Evolutionary conservation across 257 asterid genomes (phyloP).

Genomic region (Jaltomata sinuosa): DNA sequence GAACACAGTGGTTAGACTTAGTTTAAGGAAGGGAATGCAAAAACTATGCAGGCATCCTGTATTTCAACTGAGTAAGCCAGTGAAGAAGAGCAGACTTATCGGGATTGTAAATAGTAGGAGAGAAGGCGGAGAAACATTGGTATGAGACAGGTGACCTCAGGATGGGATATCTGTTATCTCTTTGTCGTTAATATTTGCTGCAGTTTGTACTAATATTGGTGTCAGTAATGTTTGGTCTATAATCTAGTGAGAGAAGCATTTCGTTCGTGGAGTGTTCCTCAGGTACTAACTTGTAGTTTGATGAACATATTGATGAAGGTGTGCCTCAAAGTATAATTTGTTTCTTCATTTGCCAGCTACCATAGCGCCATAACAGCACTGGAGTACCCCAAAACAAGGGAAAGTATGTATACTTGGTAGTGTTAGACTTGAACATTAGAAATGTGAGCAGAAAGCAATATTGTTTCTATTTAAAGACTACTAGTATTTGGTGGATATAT

Average conservation of each 20-base stretch:
- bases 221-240: slow-evolving; percentile 4
- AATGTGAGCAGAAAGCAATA: neutral
- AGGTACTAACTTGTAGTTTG: slow-evolving; percentile 9
- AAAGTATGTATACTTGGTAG: neutral
- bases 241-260: slow-evolving; percentile 7
- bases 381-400: neutral
- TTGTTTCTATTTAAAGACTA: neutral
- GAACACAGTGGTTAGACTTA: slow-evolving; percentile 35
- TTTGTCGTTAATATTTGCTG: neutral
- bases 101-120: slow-evolving; percentile 23
- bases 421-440: neutral
- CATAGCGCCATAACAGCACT: neutral
- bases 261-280: neutral
- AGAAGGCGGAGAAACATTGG: slow-evolving; percentile 20
- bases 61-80: slow-evolving; percentile 48
- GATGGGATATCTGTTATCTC: neutral
- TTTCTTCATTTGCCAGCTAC: neutral
- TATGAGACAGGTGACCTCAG: neutral
- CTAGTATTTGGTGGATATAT: neutral
- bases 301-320: neutral
- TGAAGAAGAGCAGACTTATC: slow-evolving; percentile 24
- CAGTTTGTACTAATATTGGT: neutral
- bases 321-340: neutral
- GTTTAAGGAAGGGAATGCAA: slow-evolving; percentile 38
- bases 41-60: slow-evolving; percentile 60